Base-by-base conservation (phyloP, 2,329 filamentous ascomycete genomes). In the Ceratocystis albifundus region DNA sequence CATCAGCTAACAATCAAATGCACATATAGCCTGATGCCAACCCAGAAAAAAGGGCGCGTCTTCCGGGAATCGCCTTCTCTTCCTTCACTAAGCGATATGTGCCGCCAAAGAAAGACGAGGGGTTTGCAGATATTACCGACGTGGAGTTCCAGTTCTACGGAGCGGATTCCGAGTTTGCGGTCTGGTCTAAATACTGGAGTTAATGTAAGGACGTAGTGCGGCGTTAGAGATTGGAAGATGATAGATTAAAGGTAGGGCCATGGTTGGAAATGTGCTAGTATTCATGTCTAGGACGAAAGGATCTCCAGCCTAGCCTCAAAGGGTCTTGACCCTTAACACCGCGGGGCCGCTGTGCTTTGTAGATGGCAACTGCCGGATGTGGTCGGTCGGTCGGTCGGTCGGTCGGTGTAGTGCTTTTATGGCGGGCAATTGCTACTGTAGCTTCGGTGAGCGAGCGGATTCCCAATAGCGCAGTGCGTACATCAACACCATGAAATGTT, bases 21-120 rank as follows among this genome's bases (percentile, higher is more conserved):
- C 36, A 41, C 36, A 41, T 12, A 4, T 15, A 68, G 64, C 55
- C 64, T 15, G 8, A 28, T 12, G 46, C 53, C 76, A 97, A 97
- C 72, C 93, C 92, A 1, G 93, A 97, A 75, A 82, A 84, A 28
- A 83, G 94, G 69, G 77, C 80, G 0, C 80, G 84, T 1, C 80
- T 99, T 4, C 92, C 93, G 0, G 84, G 83, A 57, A 79, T 94
- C 69, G 93, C 94, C 0, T 97, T 96, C 74, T 84, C 81, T 28
- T 82, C 85, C 12, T 99, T 90, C 72, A 78, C 80, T 17, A 83
- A 85, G 7, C 82, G 89, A 65, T 94, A 89, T 75, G 84, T 85
- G 70, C 81, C 87, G 70, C 94, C 93, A 0, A 82, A 80, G 48
- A 68, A 82, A 1, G 80, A 82, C 12, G 94, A 99, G 76, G 93